Percentiles rank a stretch among this genome's conserved stretches.
Conservation (phyloP, 192 early-diverging fungal genomes). For the Physocladia obscura region DNA sequence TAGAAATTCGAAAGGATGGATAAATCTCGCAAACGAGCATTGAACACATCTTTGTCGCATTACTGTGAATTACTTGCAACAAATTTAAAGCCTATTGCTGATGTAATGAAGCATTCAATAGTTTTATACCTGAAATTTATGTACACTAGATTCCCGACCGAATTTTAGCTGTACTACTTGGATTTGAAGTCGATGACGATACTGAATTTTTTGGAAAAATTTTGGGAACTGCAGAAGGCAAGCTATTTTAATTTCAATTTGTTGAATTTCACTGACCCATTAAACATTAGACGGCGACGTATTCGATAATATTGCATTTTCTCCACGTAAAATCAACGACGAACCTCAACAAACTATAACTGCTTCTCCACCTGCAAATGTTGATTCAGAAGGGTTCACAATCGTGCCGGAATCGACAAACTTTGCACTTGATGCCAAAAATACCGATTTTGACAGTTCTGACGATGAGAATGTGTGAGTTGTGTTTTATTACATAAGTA, state of each 20-base stretch:
- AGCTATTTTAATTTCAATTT: too few relatives aligned
- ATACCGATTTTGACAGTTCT: slow-evolving; percentile 22
- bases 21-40: slow-evolving; percentile 8
- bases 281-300: too few relatives aligned
- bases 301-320: too few relatives aligned
- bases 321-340: too few relatives aligned
- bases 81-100: slow-evolving; percentile 17
- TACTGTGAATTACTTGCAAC: slow-evolving; percentile 27
- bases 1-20: slow-evolving; percentile 47
- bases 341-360: too few relatives aligned
- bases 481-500: not conserved
- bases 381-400: slow-evolving; percentile 44
- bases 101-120: slow-evolving; percentile 16
- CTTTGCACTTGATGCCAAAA: slow-evolving; percentile 7
- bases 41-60: slow-evolving; percentile 27
- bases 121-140: not conserved
- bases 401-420: slow-evolving; percentile 21
- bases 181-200: slow-evolving; percentile 33
- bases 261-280: too few relatives aligned
- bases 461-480: slow-evolving; percentile 5
- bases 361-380: slow-evolving; percentile 8
- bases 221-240: too few relatives aligned
- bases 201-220: slow-evolving; percentile 11
- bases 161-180: slow-evolving; percentile 22
- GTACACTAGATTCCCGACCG: slow-evolving; percentile 30